Evolutionary conservation across 2,329 filamentous ascomycete genomes (phyloP).

Genomic region (Calycina herbarum): DNA sequence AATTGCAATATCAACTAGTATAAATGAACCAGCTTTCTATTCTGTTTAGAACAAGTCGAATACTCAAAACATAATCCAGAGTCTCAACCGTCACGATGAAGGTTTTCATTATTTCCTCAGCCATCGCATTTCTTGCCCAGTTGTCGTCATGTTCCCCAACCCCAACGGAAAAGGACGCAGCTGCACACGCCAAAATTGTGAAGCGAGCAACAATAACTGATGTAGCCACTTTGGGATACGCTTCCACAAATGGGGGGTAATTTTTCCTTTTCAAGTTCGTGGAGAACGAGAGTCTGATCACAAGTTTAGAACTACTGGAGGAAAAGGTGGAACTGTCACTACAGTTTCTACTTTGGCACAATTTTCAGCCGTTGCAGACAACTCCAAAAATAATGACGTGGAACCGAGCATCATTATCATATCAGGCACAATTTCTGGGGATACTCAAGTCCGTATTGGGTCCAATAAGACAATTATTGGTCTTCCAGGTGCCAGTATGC

Average conservation of each 20-base stretch:
- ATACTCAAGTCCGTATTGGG: slow-evolving; percentile 25
- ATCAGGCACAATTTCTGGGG: slow-evolving; percentile 38
- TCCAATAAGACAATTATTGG: slow-evolving; percentile 52
- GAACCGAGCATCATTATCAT: slow-evolving; percentile 46
- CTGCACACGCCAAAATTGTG: slow-evolving; percentile 21
- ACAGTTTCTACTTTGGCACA: slow-evolving; percentile 48
- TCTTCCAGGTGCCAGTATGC: slow-evolving; percentile 41
- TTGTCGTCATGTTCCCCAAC: slow-evolving; percentile 52
- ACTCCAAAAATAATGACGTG: slow-evolving; percentile 43
- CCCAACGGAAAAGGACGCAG: slow-evolving; percentile 44
- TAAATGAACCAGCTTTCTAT: not conserved
- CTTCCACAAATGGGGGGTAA: slow-evolving; percentile 46
- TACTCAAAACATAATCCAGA: not conserved
- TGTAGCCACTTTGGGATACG: slow-evolving; percentile 43
- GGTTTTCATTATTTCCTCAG: slow-evolving; percentile 47
- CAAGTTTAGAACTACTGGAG: slow-evolving; percentile 43
- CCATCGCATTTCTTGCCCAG: slow-evolving; percentile 43
- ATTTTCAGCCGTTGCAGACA: slow-evolving; percentile 41
- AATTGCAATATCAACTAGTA: not conserved
- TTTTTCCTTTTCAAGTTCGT: not conserved
- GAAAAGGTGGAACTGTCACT: slow-evolving; percentile 45
- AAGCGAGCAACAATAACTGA: slow-evolving; percentile 47
- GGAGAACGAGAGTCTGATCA: not conserved
- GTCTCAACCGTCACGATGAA: slow-evolving; percentile 46
- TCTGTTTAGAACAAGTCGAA: not conserved